These are phyloP conservation scores for Quercus bicolor DNA, from an alignment of 306 rosid species.

Conservation along the genomic window DNA sequence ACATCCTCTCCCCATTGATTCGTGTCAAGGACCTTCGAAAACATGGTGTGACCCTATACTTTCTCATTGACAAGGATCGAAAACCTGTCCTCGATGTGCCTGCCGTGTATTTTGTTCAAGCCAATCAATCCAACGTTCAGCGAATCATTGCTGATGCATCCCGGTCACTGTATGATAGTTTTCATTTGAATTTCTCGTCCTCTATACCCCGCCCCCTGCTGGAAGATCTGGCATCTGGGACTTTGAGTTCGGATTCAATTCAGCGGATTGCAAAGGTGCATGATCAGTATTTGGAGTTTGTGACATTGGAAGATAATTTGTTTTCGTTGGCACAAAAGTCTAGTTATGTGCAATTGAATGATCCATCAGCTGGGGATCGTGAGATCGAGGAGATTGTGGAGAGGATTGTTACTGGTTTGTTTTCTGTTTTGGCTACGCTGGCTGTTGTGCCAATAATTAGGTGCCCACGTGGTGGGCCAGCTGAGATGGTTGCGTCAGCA, in stretches of 20 bases:
- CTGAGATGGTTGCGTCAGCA: constrained; percentile 92
- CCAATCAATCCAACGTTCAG: constrained; percentile 56
- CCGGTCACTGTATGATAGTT: constrained; percentile 58
- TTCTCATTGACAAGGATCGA: constrained; percentile 84
- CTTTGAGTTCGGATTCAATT: constrained; percentile 69
- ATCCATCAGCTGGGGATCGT: constrained; percentile 88
- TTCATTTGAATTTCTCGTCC: constrained; percentile 80
- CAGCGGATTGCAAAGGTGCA: constrained; percentile 75
- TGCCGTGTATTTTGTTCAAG: constrained; percentile 87
- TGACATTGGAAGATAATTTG: constrained; percentile 75
- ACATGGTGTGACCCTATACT: constrained; percentile 90
- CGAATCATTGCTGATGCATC: constrained; percentile 77
- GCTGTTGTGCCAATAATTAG: constrained; percentile 81
- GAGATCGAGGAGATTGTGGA: constrained; percentile 91
- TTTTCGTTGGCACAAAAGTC: constrained; percentile 79
- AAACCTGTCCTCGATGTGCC: constrained; percentile 90
- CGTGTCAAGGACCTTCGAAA: constrained; percentile 91
- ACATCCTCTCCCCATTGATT: constrained; percentile 81
- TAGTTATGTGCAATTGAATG: constrained; percentile 73
- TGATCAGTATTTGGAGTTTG: constrained; percentile 93
- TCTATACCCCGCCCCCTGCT: constrained; percentile 87
- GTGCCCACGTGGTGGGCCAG: constrained; percentile 87
- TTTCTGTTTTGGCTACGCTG: constrained; percentile 83
- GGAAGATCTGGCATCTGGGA: constrained; percentile 82
- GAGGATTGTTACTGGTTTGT: constrained; percentile 68